A percentile compares a stretch with the other conserved stretches of the same genome.
Conservation (phyloP, 176 grass and related monocot species). For the Musa beccarii region DNA sequence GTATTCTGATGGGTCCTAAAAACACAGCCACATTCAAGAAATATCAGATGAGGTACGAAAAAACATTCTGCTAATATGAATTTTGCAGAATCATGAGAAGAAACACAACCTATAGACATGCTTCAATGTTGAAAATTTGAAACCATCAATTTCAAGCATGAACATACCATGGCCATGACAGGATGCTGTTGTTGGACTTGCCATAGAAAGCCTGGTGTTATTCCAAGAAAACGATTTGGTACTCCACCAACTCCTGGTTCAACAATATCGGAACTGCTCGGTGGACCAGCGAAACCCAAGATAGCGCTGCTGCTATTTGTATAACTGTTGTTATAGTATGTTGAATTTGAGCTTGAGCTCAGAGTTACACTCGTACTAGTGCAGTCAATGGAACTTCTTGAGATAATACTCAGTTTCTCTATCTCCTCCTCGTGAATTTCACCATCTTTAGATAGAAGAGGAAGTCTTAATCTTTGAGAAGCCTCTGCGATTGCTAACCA, state of each 20-base stretch:
- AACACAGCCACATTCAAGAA: not conserved
- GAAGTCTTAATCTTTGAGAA: conserved; percentile 77
- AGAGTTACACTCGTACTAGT: conserved; percentile 50
- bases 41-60: conserved; percentile 2
- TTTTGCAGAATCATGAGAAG: not conserved
- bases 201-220: conserved; percentile 70
- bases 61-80: not conserved
- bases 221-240: conserved; percentile 80
- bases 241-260: conserved; percentile 77
- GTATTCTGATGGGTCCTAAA: conserved; percentile 78
- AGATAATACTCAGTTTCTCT: conserved; percentile 61
- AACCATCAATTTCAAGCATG: not conserved
- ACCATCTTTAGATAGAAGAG: conserved; percentile 68
- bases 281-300: conserved; percentile 18
- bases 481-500: conserved; percentile 59
- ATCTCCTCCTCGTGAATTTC: conserved; percentile 84
- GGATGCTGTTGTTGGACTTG: conserved; percentile 78
- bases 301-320: conserved; percentile 42
- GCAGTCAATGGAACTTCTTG: conserved; percentile 81
- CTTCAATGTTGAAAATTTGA: not conserved
- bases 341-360: conserved; percentile 51
- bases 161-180: conserved; percentile 56
- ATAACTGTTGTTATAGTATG: conserved; percentile 54
- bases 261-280: conserved; percentile 26
- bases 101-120: not conserved